These are phyloP conservation scores for Tephrocybe sp. DNA, from an alignment of 768 basidiomycete genomes.

Conservation along the genomic window DNA sequence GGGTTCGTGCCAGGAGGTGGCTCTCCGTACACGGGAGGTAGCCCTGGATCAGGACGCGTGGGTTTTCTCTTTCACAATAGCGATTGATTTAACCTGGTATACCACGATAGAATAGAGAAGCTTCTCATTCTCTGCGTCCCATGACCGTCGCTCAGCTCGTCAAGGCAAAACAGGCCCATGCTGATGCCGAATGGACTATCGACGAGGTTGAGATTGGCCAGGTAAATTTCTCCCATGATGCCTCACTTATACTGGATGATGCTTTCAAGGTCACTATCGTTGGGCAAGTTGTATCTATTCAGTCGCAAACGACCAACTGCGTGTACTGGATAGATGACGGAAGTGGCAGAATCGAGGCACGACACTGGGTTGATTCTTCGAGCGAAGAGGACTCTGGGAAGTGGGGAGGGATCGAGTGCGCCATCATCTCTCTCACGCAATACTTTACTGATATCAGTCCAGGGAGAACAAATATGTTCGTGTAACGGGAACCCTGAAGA, in stretches of 20 bases:
- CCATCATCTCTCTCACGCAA: neutral
- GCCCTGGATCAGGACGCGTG: slow-evolving; percentile 57
- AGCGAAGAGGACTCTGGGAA: slow-evolving; percentile 53
- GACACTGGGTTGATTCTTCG: slow-evolving; percentile 79
- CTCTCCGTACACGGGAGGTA: slow-evolving; percentile 60
- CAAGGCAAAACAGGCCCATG: slow-evolving; percentile 78
- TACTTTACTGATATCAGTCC: slow-evolving; percentile 1
- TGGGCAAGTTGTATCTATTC: slow-evolving; percentile 68
- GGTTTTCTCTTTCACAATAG: slow-evolving; percentile 10
- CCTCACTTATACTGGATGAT: neutral
- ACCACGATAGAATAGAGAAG: slow-evolving; percentile 32
- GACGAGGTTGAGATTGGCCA: slow-evolving; percentile 82
- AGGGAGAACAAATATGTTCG: slow-evolving; percentile 82
- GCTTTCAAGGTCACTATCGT: slow-evolving; percentile 64
- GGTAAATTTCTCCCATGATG: slow-evolving; percentile 37
- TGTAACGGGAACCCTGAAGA: slow-evolving; percentile 79
- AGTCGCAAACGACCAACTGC: slow-evolving; percentile 76
- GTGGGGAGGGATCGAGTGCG: slow-evolving; percentile 47
- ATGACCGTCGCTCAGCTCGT: slow-evolving; percentile 76
- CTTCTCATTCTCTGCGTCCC: slow-evolving; percentile 53
- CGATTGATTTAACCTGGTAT: neutral
- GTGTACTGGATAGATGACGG: slow-evolving; percentile 86
- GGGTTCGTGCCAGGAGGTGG: slow-evolving; percentile 55
- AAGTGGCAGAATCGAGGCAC: slow-evolving; percentile 73
- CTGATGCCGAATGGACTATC: slow-evolving; percentile 86